Conservation (phyloP, 2,329 filamentous ascomycete species). For the Cladophialophora psammophila region DNA sequence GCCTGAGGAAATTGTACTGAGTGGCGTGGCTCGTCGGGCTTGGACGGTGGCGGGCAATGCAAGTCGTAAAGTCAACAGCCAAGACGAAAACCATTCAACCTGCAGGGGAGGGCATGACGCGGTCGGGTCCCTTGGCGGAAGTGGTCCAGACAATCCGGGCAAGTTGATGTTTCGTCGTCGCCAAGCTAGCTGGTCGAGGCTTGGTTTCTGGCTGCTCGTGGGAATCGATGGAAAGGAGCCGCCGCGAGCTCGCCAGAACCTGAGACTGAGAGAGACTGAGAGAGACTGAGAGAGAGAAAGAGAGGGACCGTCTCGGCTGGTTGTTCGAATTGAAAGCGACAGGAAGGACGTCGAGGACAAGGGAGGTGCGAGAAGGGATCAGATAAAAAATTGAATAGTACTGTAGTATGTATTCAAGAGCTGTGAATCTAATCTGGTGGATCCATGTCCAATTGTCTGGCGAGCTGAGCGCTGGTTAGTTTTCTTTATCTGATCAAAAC, state of each 20-base stretch:
- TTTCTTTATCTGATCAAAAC: slow-evolving; percentile 27
- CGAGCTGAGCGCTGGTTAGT: slow-evolving; percentile 7
- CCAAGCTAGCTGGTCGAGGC: slow-evolving; percentile 10
- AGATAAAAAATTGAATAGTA: slow-evolving; percentile 5
- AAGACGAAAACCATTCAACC: neutral
- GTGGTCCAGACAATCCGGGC: neutral
- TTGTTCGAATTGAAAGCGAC: neutral
- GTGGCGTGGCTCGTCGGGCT: neutral
- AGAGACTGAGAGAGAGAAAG: neutral
- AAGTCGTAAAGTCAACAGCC: neutral
- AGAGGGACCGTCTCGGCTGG: neutral
- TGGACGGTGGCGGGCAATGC: neutral
- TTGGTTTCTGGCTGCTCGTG: neutral
- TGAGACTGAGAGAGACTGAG: neutral
- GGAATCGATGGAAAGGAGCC: neutral
- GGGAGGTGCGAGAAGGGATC: neutral
- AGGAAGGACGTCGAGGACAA: neutral
- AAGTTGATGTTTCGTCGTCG: slow-evolving; percentile 9
- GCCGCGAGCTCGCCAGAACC: neutral
- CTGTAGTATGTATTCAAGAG: slow-evolving; percentile 1
- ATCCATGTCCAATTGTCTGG: slow-evolving; percentile 19
- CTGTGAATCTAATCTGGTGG: slow-evolving; percentile 26
- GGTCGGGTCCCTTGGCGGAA: slow-evolving; percentile 12
- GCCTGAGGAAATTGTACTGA: neutral
- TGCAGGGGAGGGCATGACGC: neutral